These are phyloP conservation scores for Calcarisporium arbuscula DNA, from an alignment of 2,329 filamentous ascomycete species.

Conservation along the genomic window DNA sequence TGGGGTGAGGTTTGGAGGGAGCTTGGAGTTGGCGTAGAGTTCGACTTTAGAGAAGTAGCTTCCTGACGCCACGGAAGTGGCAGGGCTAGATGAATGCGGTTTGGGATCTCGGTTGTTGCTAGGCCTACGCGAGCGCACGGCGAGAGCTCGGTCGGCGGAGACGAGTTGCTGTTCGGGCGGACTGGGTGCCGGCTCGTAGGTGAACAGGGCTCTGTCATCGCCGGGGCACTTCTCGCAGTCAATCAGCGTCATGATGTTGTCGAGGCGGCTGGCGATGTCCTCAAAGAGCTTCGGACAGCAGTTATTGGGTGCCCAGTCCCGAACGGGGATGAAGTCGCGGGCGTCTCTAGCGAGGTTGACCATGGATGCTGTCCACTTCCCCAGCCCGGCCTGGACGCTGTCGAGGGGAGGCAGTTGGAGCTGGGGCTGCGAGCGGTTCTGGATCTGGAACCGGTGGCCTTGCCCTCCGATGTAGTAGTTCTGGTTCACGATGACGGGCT, in stretches of 20 bases:
- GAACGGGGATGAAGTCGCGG: slow-evolving; percentile 33
- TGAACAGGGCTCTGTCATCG: slow-evolving; percentile 48
- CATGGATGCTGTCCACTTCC: slow-evolving; percentile 33
- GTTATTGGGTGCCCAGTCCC: no score
- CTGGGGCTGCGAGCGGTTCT: slow-evolving; percentile 1
- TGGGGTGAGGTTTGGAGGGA: slow-evolving; percentile 61
- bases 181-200: slow-evolving; percentile 23
- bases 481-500: slow-evolving; percentile 45
- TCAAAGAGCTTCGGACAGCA: slow-evolving; percentile 25
- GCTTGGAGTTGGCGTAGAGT: slow-evolving; percentile 68
- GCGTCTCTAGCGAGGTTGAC: slow-evolving; percentile 37
- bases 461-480: slow-evolving; percentile 38
- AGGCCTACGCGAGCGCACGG: slow-evolving; percentile 3
- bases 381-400: slow-evolving; percentile 10
- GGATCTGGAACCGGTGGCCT: slow-evolving; percentile 3
- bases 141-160: no score
- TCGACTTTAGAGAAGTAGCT: slow-evolving; percentile 72
- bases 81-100: slow-evolving; percentile 6
- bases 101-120: slow-evolving; percentile 2
- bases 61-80: slow-evolving; percentile 26
- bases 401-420: slow-evolving; percentile 7
- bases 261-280: slow-evolving; percentile 55
- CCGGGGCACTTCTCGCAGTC: slow-evolving; percentile 53
- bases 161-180: neutral
- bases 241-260: slow-evolving; percentile 65